phyloP scores from a whole-genome alignment of 2,329 filamentous ascomycete genomes.

The Diaporthe batatas region DNA sequence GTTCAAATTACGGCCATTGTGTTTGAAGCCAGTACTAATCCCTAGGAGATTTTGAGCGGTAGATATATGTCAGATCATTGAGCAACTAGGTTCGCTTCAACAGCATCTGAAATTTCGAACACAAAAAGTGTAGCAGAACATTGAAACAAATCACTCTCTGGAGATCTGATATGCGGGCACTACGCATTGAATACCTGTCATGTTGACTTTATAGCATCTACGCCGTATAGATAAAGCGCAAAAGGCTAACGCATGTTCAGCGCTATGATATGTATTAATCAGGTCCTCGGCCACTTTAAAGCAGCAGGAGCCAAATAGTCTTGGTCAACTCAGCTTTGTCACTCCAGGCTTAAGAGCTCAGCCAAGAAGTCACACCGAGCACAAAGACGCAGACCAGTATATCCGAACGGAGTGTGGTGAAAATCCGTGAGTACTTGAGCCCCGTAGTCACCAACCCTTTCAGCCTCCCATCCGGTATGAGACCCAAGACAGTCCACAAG shows the following conservation, averaged over 20 bases:
- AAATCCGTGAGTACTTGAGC: constrained; percentile 78
- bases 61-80: too few species aligned
- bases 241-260: background rate
- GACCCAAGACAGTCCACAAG: constrained; percentile 72
- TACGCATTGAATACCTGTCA: background rate
- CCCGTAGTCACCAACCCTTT: constrained; percentile 57
- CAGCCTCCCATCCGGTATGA: constrained; percentile 76
- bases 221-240: background rate
- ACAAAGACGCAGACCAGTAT: constrained; percentile 84
- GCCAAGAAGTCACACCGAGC: constrained; percentile 70
- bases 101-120: background rate
- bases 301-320: background rate
- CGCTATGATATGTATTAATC: background rate
- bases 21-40: background rate
- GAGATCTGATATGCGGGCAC: background rate
- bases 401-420: constrained; percentile 78
- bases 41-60: background rate
- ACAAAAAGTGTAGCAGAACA: background rate
- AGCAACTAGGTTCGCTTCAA: background rate
- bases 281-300: background rate
- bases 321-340: background rate
- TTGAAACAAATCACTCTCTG: background rate
- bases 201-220: background rate
- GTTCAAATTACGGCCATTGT: background rate
- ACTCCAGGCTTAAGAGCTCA: constrained; percentile 46